Evolutionary conservation across 768 basidiomycete species (phyloP).

Genomic region (Collybia nuda): DNA sequence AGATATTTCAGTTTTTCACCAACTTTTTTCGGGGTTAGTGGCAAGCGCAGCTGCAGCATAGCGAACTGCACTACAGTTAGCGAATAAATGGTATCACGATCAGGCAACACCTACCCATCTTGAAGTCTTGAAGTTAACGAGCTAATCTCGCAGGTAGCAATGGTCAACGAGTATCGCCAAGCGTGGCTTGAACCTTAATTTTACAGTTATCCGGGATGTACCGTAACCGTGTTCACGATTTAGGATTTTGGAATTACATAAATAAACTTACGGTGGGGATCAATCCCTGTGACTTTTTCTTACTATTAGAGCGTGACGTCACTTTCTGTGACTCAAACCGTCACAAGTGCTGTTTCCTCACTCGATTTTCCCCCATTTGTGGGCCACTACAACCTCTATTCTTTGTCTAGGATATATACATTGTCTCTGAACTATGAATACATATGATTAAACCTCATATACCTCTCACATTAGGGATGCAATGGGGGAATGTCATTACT

Average conservation of each 20-base stretch:
- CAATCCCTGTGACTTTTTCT: no score
- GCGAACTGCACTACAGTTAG: constrained; percentile 60
- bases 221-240: constrained; percentile 5
- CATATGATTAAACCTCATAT: no score
- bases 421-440: no score
- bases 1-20: constrained; percentile 26
- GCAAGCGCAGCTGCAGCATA: constrained; percentile 89
- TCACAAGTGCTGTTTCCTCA: no score
- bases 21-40: constrained; percentile 95
- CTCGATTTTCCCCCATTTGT: no score
- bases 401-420: no score
- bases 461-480: no score
- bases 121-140: constrained; percentile 55
- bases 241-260: background rate
- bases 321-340: no score
- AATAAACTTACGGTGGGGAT: no score
- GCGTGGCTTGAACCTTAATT: constrained; percentile 49
- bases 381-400: no score
- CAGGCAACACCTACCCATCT: constrained; percentile 58
- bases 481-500: no score
- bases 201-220: constrained; percentile 29
- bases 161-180: constrained; percentile 7
- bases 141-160: constrained; percentile 28
- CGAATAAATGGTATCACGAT: constrained; percentile 11
- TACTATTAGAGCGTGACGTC: no score